phyloP scores from a whole-genome alignment of 75 land plant species.

The Sequoiadendron giganteum region DNA sequence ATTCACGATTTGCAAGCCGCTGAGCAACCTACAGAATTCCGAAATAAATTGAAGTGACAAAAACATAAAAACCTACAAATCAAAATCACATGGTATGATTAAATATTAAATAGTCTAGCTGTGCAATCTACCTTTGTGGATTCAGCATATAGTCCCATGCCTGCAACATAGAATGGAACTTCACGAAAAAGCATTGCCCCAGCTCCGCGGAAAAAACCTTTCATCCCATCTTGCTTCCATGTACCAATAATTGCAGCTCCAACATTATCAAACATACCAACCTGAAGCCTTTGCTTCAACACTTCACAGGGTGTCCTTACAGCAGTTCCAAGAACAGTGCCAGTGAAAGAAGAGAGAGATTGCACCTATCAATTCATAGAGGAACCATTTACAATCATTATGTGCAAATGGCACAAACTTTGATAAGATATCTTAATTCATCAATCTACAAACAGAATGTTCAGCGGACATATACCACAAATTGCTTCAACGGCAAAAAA shows the following conservation, averaged over 20 bases:
- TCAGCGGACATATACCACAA: not conserved
- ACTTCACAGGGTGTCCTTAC: conserved; percentile 96
- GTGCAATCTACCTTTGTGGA: conserved; percentile 73
- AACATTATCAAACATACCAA: conserved; percentile 91
- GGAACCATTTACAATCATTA: not conserved
- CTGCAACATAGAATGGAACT: conserved; percentile 98
- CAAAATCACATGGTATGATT: not conserved
- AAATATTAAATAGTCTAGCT: not conserved
- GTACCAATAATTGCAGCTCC: conserved; percentile 92
- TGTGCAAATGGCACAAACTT: not conserved
- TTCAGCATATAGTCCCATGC: conserved; percentile 90
- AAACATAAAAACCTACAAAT: not conserved
- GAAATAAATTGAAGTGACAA: not conserved
- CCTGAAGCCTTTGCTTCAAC: conserved; percentile 89
- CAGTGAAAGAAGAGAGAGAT: conserved; percentile 82
- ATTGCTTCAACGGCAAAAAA: not conserved
- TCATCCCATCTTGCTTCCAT: conserved; percentile 76
- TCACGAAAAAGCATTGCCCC: conserved; percentile 95
- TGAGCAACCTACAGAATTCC: conserved; percentile 49
- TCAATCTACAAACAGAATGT: not conserved
- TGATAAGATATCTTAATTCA: not conserved
- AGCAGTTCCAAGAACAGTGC: conserved; percentile 94
- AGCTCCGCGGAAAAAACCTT: conserved; percentile 95
- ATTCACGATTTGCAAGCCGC: conserved; percentile 63
- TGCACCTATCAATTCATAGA: conserved; percentile 59